Base-by-base conservation (phyloP, 2,329 filamentous ascomycete genomes). In the Periconia digitata region DNA sequence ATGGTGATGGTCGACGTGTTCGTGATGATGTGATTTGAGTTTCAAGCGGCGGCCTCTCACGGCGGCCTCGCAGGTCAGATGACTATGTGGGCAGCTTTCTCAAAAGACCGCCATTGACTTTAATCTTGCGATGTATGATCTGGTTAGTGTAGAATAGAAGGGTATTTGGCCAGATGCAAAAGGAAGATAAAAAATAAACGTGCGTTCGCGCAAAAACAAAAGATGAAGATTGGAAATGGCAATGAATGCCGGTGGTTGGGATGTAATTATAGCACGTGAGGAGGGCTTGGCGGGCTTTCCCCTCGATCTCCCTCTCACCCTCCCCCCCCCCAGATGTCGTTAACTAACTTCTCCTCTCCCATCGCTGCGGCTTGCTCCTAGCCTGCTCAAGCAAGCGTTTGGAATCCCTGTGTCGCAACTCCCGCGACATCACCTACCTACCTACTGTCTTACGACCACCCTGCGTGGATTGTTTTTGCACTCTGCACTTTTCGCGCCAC, bases 21-120 rank as follows among this genome's bases (percentile, higher is more conserved):
- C 43, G 17, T 40, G 43, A 40, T 43, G 40, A 43, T 43, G 40
- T 43, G 23, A 17, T 17, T 38, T 38, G 35, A 38, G 16, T 17
- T 18, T 21, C 20, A 38, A 38, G 16, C 35, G 35, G 35, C 35
- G 35, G 35, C 35, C 35, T 21, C 35, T n/a, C 5, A 21, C 34
- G 24, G 24, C 6, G 7, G 12, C 27, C 27, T 15, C 12, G 10
- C 27, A 32, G 27, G 27, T 32, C 27, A 32, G 27, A 32, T 32
- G 35, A 38, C 16, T 17, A 21, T 10, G n/a, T n/a, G n/a, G n/a
- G n/a, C n/a, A n/a, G n/a, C n/a, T n/a, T n/a, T n/a, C n/a, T n/a
- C n/a, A n/a, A n/a, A n/a, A n/a, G n/a, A n/a, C n/a, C n/a, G n/a
- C n/a, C n/a, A n/a, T n/a, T n/a, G n/a, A n/a, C n/a, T n/a, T n/a